These are phyloP conservation scores for Diaporthe ampelina DNA, from an alignment of 2,329 filamentous ascomycete genomes.

Conservation along the genomic window DNA sequence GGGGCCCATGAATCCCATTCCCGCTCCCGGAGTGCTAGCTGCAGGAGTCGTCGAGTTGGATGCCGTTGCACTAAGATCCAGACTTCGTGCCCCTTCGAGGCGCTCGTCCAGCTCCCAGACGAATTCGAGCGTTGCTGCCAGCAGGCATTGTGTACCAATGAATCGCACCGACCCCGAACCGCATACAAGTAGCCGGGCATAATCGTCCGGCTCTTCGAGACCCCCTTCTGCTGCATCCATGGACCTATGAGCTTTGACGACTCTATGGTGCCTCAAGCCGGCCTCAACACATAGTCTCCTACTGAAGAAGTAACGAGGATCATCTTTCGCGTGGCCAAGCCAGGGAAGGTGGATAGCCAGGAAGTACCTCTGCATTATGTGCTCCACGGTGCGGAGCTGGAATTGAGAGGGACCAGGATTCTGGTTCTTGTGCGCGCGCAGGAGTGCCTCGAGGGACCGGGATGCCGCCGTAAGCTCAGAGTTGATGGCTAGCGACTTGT, in stretches of 20 bases:
- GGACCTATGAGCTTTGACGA: constrained; percentile 49
- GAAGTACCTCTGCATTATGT: constrained; percentile 62
- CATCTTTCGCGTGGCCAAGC: constrained; percentile 58
- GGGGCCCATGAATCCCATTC: constrained; percentile 43
- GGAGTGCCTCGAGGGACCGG: constrained; percentile 50
- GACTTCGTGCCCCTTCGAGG: constrained; percentile 48
- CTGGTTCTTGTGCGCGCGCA: constrained; percentile 52
- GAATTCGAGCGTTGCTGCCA: constrained; percentile 62
- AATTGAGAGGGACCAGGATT: constrained; percentile 56
- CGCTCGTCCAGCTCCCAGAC: constrained; percentile 61
- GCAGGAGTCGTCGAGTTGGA: background rate
- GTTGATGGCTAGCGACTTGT: constrained; percentile 62
- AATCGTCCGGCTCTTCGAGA: constrained; percentile 49
- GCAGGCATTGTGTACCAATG: constrained; percentile 55
- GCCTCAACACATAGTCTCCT: constrained; percentile 56
- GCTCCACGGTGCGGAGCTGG: constrained; percentile 58
- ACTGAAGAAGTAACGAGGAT: constrained; percentile 66
- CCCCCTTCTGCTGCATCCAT: constrained; percentile 55
- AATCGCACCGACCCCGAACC: constrained; percentile 59
- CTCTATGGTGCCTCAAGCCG: constrained; percentile 49
- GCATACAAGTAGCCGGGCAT: constrained; percentile 55
- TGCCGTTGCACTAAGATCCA: background rate
- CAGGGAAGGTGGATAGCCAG: constrained; percentile 69
- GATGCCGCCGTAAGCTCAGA: constrained; percentile 59
- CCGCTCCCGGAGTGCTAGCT: constrained; percentile 11